Percentiles rank a stretch among this genome's conserved stretches.
phyloP scores from a whole-genome alignment of 306 rosid species.

The Abrus pulchellus region DNA sequence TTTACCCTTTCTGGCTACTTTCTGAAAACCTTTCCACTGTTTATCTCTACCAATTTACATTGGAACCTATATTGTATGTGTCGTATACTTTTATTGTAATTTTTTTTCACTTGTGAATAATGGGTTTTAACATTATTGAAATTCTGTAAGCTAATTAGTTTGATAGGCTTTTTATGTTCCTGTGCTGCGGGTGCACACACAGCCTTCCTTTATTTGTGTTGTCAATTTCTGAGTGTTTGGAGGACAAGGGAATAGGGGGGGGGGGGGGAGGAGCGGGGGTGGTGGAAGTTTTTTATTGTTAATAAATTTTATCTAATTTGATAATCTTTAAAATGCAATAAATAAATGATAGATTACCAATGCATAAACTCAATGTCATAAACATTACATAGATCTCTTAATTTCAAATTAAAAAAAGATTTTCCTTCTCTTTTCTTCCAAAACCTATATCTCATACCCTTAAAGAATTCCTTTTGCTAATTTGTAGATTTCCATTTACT shows the following conservation, averaged over 20 bases:
- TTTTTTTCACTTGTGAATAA: background rate
- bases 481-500: slow-evolving; percentile 9
- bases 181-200: background rate
- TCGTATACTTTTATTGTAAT: background rate
- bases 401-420: background rate
- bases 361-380: background rate
- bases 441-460: background rate
- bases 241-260: background rate
- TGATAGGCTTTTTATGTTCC: background rate
- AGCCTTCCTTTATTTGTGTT: background rate
- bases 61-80: slow-evolving; percentile 5
- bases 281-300: background rate
- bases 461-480: slow-evolving; percentile 28
- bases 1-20: background rate
- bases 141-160: slow-evolving; percentile 8
- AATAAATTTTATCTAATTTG: background rate
- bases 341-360: background rate
- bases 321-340: background rate
- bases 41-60: slow-evolving; percentile 12
- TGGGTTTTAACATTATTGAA: background rate
- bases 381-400: background rate
- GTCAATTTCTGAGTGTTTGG: background rate
- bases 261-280: no score
- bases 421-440: background rate
- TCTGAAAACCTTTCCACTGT: background rate